Evolutionary conservation across 495 filamentous ascomycete species (phyloP).

Genomic region (Neurospora hispaniola): DNA sequence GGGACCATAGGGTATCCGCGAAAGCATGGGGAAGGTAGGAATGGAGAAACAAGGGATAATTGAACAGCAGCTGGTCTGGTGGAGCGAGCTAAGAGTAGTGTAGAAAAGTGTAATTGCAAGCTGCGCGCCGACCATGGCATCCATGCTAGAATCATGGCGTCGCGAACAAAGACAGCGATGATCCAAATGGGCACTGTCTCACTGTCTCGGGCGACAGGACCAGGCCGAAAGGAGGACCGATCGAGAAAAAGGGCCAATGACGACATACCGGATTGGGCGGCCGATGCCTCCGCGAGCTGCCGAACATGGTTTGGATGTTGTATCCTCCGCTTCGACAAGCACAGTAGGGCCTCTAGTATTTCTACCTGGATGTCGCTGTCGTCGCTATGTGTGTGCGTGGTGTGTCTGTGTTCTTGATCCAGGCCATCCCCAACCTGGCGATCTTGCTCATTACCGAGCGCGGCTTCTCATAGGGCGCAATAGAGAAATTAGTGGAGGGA

Average conservation of each 20-base stretch:
- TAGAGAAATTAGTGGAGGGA: neutral
- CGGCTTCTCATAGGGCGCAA: neutral
- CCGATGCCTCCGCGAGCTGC: constrained; percentile 31
- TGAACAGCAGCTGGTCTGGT: constrained; percentile 2
- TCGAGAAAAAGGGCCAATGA: constrained; percentile 13
- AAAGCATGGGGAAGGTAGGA: neutral
- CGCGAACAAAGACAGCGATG: neutral
- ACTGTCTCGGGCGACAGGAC: neutral
- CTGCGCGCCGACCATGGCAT: neutral
- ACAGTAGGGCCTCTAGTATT: neutral
- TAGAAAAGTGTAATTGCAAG: neutral
- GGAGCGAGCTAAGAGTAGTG: neutral
- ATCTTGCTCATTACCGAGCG: neutral
- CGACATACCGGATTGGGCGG: constrained; percentile 36
- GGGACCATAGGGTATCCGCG: neutral
- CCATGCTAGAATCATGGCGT: neutral
- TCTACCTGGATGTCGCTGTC: neutral
- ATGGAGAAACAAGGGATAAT: neutral
- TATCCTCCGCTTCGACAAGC: constrained; percentile 1
- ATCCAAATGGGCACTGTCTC: neutral
- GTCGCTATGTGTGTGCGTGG: neutral
- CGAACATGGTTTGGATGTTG: constrained; percentile 30
- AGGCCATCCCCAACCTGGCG: neutral
- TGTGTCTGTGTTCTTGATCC: neutral
- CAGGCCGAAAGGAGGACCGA: neutral